Conservation (phyloP, 202 grass and related monocot species). For the Zoysia matrella region DNA sequence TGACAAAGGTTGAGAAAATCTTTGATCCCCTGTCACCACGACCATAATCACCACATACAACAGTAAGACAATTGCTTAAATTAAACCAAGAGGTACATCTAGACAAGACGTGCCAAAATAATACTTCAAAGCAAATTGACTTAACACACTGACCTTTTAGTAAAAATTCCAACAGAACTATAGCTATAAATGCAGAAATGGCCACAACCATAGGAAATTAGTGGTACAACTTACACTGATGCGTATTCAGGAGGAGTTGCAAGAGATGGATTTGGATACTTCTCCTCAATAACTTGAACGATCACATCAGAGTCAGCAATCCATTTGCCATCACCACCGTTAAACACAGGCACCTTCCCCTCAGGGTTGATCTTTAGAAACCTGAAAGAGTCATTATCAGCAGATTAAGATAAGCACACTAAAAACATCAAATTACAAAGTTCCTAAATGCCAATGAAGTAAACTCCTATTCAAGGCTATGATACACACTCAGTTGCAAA, state of each 20-base stretch:
- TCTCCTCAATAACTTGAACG: constrained; percentile 78
- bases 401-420: constrained; percentile 6
- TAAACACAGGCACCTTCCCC: constrained; percentile 86
- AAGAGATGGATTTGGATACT: constrained; percentile 72
- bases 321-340: constrained; percentile 72
- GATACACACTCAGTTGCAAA: no score
- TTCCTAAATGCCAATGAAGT: no score
- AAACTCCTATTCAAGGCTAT: no score
- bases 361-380: constrained; percentile 83
- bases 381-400: constrained; percentile 48
- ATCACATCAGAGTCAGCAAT: constrained; percentile 92
- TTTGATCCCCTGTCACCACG: constrained; percentile 78
- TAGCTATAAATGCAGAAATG: background rate
- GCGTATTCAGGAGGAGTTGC: constrained; percentile 70
- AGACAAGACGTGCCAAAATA: background rate
- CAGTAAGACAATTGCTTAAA: background rate
- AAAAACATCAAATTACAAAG: background rate
- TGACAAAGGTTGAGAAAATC: constrained; percentile 66
- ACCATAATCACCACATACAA: background rate
- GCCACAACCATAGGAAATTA: background rate
- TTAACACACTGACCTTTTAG: background rate
- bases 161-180: background rate
- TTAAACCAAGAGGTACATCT: background rate
- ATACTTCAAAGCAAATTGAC: background rate
- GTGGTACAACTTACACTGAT: constrained; percentile 53